Evolutionary conservation across 2,329 filamentous ascomycete species (phyloP).

Genomic region (Alternaria sp.): DNA sequence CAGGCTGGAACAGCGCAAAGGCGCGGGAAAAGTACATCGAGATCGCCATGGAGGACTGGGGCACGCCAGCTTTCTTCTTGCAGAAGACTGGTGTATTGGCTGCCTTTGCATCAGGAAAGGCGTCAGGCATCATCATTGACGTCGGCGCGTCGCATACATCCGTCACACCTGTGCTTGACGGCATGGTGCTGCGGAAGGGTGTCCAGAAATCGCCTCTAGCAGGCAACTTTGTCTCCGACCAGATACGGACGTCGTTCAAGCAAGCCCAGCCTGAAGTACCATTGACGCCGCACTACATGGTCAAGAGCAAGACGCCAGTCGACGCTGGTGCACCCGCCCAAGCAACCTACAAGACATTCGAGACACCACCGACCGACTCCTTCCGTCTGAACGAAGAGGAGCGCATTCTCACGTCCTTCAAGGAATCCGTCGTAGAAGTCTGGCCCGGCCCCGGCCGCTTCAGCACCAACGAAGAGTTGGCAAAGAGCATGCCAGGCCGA

Average conservation of each 20-base stretch:
- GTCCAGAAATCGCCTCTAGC: constrained; percentile 85
- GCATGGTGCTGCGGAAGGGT: constrained; percentile 87
- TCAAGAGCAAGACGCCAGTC: constrained; percentile 85
- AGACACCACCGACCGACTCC: constrained; percentile 65
- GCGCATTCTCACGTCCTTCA: constrained; percentile 92
- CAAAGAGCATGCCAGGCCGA: constrained; percentile 74
- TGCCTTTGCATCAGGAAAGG: constrained; percentile 91
- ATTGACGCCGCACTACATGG: constrained; percentile 83
- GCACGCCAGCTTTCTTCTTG: constrained; percentile 91
- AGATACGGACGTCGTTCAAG: constrained; percentile 81
- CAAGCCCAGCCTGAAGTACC: constrained; percentile 72
- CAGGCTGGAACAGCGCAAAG: constrained; percentile 88
- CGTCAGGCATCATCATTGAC: constrained; percentile 90
- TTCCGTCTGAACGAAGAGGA: constrained; percentile 90
- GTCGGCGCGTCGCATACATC: constrained; percentile 88
- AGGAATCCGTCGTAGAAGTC: constrained; percentile 93
- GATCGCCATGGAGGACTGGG: constrained; percentile 97
- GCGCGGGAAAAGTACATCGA: constrained; percentile 93
- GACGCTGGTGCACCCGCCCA: constrained; percentile 83
- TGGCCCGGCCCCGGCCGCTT: constrained; percentile 83
- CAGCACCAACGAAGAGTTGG: constrained; percentile 74
- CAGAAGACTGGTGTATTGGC: constrained; percentile 87
- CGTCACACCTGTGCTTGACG: constrained; percentile 90
- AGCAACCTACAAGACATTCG: constrained; percentile 75
- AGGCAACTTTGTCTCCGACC: constrained; percentile 87